A percentile compares a stretch with the other conserved stretches of the same genome.
Evolutionary conservation across 768 basidiomycete genomes (phyloP).

Genomic region (Russula compacta): DNA sequence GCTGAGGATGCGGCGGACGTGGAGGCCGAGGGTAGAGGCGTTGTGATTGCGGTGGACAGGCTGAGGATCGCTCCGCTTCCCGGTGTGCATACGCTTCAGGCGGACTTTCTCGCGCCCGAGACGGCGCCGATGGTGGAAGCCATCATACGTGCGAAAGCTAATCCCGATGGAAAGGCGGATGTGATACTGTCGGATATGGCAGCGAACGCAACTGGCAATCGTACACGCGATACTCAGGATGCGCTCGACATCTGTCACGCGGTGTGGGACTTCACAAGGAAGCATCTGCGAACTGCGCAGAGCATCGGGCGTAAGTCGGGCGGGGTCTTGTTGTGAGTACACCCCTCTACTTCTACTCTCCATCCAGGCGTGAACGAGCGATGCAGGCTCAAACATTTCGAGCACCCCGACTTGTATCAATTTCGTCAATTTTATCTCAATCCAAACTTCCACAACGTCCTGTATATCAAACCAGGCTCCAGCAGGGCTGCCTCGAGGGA

Average conservation of each 20-base stretch:
- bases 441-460: slow-evolving; percentile 57
- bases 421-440: slow-evolving; percentile 54
- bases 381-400: slow-evolving; percentile 75
- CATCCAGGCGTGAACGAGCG: slow-evolving; percentile 2
- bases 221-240: slow-evolving; percentile 50
- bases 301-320: slow-evolving; percentile 36
- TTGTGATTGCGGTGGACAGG: slow-evolving; percentile 74
- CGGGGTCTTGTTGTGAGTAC: slow-evolving; percentile 49
- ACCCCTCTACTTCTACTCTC: background rate
- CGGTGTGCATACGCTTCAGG: slow-evolving; percentile 64
- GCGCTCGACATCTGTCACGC: slow-evolving; percentile 68
- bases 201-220: slow-evolving; percentile 68
- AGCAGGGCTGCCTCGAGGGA: slow-evolving; percentile 74
- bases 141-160: slow-evolving; percentile 27
- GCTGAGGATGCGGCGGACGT: background rate
- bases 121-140: slow-evolving; percentile 39
- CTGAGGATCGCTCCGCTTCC: slow-evolving; percentile 62
- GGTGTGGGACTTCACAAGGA: slow-evolving; percentile 58
- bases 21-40: slow-evolving; percentile 30
- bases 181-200: slow-evolving; percentile 89
- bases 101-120: slow-evolving; percentile 61
- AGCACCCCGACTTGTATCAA: slow-evolving; percentile 57
- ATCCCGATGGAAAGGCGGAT: slow-evolving; percentile 48
- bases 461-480: slow-evolving; percentile 70
- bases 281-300: slow-evolving; percentile 41